Evolutionary conservation across 805 yeast species (phyloP), one percentile per base, ranked within the genome.

Genomic region (Wickerhamiella dianesei): DNA sequence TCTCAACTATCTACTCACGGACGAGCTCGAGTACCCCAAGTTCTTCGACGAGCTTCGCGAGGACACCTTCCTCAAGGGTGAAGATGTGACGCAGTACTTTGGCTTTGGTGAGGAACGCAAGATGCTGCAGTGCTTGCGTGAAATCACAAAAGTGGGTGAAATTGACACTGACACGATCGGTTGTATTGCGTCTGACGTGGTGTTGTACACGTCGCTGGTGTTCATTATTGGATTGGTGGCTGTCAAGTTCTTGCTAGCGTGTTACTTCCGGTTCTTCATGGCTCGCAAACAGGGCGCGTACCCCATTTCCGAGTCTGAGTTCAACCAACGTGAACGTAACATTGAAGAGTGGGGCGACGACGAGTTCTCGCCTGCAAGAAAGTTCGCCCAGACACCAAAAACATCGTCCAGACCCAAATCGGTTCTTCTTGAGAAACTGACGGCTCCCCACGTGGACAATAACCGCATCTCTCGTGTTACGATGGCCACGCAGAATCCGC

Each of bases 131-230:
- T 92, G 98, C 63, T 67, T 92, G 47, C 68, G 80, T 9, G 97
- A 92, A 63, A 82, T 86, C 46, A 70, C 83, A 44, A 85, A 82
- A 64, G 94, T 89, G 14, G 98, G 98, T 19, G 79, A 77, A 43
- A 76, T 92, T 39, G 97, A 92, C 60, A 77, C 88, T 2, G 84
- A 83, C 36, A 79, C 95, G 4, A 77, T 92, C 57, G 98, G 98
- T 4, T 92, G 98, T 66, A 79, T 92, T 59, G 94, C 95, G 0
- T 86, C 96, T 0, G 68, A 78, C 46, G 78, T 88, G 37, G 96
- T 92, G 1, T 72, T 92, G 50, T 76, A 77, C 56, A 73, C 82
- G 4, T 83, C 96, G 1, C 72, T 92, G 57, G 80, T 82, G 8
- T 86, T 92, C 60, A 88, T 92, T 56, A 69, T 92, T 48, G 74